phyloP scores from a whole-genome alignment of 495 filamentous ascomycete species.

The Penicillium odoratum region DNA sequence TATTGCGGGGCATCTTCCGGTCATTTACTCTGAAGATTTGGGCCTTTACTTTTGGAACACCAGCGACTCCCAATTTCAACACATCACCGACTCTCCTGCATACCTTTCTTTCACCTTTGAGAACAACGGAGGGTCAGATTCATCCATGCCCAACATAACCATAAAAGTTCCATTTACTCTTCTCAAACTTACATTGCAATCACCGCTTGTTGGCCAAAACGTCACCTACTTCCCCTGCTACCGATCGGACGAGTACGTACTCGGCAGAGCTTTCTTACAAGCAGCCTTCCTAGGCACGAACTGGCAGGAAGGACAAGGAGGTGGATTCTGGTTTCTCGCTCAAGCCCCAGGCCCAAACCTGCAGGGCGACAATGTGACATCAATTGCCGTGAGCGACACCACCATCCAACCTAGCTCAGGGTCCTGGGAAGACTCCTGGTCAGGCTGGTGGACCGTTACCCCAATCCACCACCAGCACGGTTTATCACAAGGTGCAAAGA shows the following conservation, averaged over 20 bases:
- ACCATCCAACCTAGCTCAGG: background rate
- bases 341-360: conserved; percentile 49
- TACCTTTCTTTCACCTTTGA: conserved; percentile 52
- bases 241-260: conserved; percentile 31
- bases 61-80: conserved; percentile 34
- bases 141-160: conserved; percentile 34
- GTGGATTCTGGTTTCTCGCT: conserved; percentile 48
- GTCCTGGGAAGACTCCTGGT: background rate
- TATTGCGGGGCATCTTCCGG: conserved; percentile 45
- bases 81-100: conserved; percentile 47
- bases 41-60: conserved; percentile 56
- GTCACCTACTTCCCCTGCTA: conserved; percentile 56
- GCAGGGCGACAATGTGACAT: background rate
- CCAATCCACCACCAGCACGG: conserved; percentile 7
- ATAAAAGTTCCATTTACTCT: conserved; percentile 57
- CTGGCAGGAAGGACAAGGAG: conserved; percentile 27
- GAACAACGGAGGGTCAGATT: conserved; percentile 14
- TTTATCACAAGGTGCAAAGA: conserved; percentile 30
- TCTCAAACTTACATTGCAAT: conserved; percentile 51
- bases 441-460: background rate
- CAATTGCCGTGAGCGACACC: background rate
- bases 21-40: conserved; percentile 36
- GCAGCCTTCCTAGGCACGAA: conserved; percentile 57
- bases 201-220: conserved; percentile 43
- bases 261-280: conserved; percentile 59